Conservation (phyloP, 2,329 filamentous ascomycete species). For the Phyllachora maydis region DNA sequence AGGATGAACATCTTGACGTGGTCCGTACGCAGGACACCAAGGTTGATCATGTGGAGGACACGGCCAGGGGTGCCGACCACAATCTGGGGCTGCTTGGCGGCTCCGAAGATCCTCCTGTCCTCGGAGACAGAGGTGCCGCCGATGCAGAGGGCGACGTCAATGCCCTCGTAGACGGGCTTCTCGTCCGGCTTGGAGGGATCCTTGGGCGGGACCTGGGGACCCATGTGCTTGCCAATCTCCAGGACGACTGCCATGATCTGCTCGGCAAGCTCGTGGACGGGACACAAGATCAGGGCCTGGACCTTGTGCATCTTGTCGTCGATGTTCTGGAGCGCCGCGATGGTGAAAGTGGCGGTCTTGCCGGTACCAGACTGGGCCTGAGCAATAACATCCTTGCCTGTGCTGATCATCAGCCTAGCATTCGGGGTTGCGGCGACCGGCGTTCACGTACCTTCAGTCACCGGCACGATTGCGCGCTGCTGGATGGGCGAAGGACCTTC, state of each 20-base stretch:
- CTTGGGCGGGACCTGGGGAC: too few species aligned
- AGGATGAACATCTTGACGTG: conserved; percentile 45
- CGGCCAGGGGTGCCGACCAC: conserved; percentile 95
- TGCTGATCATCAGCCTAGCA: conserved; percentile 3
- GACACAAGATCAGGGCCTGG: conserved; percentile 95
- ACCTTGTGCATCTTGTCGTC: conserved; percentile 86
- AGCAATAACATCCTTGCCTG: conserved; percentile 95
- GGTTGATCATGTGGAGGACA: conserved; percentile 48
- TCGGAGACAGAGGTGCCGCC: conserved; percentile 95
- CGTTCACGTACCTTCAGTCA: conserved; percentile 73
- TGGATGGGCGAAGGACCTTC: conserved; percentile 99
- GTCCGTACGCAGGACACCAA: conserved; percentile 33
- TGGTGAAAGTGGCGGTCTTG: conserved; percentile 99
- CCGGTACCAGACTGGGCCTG: conserved; percentile 99
- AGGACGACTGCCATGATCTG: conserved; percentile 99
- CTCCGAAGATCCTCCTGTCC: conserved; percentile 91
- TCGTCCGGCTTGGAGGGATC: too few species aligned
- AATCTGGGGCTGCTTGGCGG: conserved; percentile 94
- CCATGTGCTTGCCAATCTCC: conserved; percentile 99
- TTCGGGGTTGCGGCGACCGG: conserved; percentile 1
- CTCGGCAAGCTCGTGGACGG: conserved; percentile 94
- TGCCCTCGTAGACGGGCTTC: too few species aligned
- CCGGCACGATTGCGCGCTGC: conserved; percentile 99
- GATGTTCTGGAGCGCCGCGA: conserved; percentile 97
- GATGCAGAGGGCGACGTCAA: conserved; percentile 96